Base-by-base conservation (phyloP, 371 early-diverging fungal genomes). In the Rhizopus arrhizus region DNA sequence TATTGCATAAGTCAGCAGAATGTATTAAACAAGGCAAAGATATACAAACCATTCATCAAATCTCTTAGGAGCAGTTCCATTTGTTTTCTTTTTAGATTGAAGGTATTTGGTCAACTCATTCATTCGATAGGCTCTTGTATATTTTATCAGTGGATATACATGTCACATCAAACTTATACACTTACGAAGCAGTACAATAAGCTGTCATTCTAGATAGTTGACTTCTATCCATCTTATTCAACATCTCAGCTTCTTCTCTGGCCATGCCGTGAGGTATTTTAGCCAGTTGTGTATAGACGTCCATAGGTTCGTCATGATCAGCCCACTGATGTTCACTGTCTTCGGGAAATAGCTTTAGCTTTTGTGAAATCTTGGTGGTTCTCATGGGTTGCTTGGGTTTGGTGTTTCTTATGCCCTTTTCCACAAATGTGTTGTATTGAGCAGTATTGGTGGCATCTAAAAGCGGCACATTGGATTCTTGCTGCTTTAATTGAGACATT, bases 281-380 rank as follows among this genome's bases (percentile, higher is more conserved):
- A 0, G 81, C 73, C 16, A 81, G 63, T 50, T 81, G 81, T 12
- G 66, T 78, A 55, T 81, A 81, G 0, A 59, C 96, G 15, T 51
- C 11, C 16, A 8, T 3, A 28, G 22, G 3, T 10, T 13, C 31
- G 5, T 34, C 34, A 8, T 55, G 51, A 12, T 15, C 16, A 42
- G 66, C 73, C 0, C 9, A 69, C 40, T 5, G 61, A 61, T 0
- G 73, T 53, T 50, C 56, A 53, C 63, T 68, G 0, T 69, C 65
- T 31, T 69, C 72, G 16, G 59, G 96, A 55, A 97, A 89, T 34
- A 97, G 72, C 0, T 91, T 89, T 3, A 96, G 82, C 77, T 97
- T 97, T 67, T 95, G 95, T 22, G 91, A 88, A 16, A 89, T 85
- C 72, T 95, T 95, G 28, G 94, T 94, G 8, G 94, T 95, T 66